Evolutionary conservation across 306 rosid species (phyloP).

Genomic region (Lotus japonicus): DNA sequence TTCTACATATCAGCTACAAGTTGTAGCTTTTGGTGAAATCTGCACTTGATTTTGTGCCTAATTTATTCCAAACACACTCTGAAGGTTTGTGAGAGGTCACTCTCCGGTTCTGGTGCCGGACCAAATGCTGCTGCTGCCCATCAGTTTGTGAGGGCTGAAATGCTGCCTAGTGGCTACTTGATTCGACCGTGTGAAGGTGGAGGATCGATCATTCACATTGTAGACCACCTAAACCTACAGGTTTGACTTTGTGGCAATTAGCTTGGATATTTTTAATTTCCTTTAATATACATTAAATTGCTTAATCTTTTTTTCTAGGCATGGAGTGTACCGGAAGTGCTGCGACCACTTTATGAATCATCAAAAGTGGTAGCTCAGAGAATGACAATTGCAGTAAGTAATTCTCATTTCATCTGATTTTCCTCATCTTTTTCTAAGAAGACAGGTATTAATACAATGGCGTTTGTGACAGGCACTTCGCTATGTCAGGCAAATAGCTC

Average conservation of each 20-base stretch:
- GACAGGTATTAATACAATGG: conserved; percentile 15
- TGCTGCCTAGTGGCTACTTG: conserved; percentile 97
- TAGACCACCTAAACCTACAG: conserved; percentile 95
- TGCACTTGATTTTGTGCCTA: too few relatives aligned
- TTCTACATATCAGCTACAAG: too few relatives aligned
- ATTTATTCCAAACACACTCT: not conserved
- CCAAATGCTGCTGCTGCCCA: conserved; percentile 70
- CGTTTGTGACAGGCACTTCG: conserved; percentile 66
- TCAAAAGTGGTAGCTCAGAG: conserved; percentile 86
- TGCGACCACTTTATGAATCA: conserved; percentile 91
- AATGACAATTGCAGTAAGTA: conserved; percentile 83
- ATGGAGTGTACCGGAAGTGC: conserved; percentile 97
- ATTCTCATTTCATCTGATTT: not conserved
- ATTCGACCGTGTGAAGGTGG: conserved; percentile 99
- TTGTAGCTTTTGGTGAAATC: too few relatives aligned
- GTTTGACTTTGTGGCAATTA: conserved; percentile 33
- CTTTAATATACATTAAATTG: not conserved
- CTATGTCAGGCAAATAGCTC: conserved; percentile 87
- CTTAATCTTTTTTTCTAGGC: conserved; percentile 41
- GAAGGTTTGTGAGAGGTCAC: conserved; percentile 95
- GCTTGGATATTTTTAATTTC: not conserved
- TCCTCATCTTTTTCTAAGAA: not conserved
- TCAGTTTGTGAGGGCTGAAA: conserved; percentile 78
- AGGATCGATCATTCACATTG: conserved; percentile 94
- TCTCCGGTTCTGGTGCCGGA: conserved; percentile 91